Conservation (phyloP, 106 monocot genomes). For the Apostasia ramifera region DNA sequence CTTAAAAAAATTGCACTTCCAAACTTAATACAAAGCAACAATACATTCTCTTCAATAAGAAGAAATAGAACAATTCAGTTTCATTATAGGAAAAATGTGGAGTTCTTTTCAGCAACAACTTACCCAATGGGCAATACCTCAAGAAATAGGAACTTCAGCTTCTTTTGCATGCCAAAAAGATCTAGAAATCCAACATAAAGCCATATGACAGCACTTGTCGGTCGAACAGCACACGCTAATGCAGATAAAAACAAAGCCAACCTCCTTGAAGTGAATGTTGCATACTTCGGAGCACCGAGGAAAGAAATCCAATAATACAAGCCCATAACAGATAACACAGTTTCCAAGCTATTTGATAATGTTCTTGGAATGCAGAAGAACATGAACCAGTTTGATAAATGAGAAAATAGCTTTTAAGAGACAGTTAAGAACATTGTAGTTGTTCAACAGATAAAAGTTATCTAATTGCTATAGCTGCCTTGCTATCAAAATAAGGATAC, state of each 20-base stretch:
- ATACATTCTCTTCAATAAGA: no score
- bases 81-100: not conserved
- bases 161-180: conserved; percentile 25
- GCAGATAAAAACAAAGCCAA: conserved; percentile 60
- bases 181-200: conserved; percentile 75
- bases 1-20: no score
- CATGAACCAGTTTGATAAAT: conserved; percentile 89
- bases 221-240: conserved; percentile 80
- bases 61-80: no score
- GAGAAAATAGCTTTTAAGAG: conserved; percentile 61
- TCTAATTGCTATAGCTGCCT: not conserved
- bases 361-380: conserved; percentile 91
- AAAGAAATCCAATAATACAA: conserved; percentile 76
- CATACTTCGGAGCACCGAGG: conserved; percentile 20
- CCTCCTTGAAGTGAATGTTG: conserved; percentile 44
- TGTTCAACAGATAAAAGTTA: not conserved
- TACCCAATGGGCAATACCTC: conserved; percentile 92
- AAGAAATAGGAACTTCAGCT: conserved; percentile 51
- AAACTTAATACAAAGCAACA: no score
- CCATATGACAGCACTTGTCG: conserved; percentile 96
- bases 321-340: conserved; percentile 58
- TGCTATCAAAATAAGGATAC: conserved; percentile 54
- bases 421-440: conserved; percentile 29
- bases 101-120: conserved; percentile 12
- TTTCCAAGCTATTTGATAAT: conserved; percentile 82